Conservation (phyloP, 2,329 filamentous ascomycete genomes). For the Colletotrichum salicis region DNA sequence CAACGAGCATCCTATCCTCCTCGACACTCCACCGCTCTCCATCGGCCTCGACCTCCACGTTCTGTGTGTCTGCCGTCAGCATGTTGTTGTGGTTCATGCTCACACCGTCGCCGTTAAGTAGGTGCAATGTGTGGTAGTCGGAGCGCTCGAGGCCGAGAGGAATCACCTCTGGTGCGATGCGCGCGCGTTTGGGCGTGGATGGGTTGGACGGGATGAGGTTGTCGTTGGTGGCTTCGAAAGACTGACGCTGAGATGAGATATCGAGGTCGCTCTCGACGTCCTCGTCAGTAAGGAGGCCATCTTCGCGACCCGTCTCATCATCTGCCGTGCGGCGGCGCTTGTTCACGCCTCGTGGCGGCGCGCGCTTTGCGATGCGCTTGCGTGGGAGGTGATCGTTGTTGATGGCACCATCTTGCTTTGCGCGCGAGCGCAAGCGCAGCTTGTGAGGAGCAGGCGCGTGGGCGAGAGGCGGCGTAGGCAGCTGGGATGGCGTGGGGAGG, state of each 20-base stretch:
- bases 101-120: slow-evolving; percentile 42
- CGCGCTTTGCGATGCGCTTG: slow-evolving; percentile 64
- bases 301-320: slow-evolving; percentile 57
- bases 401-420: slow-evolving; percentile 40
- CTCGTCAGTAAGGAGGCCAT: slow-evolving; percentile 41
- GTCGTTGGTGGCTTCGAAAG: slow-evolving; percentile 33
- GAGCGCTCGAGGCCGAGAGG: slow-evolving; percentile 68
- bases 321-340: slow-evolving; percentile 63
- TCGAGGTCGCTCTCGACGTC: slow-evolving; percentile 52
- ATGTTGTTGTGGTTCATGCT: slow-evolving; percentile 38
- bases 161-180: slow-evolving; percentile 69
- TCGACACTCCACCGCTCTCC: slow-evolving; percentile 68
- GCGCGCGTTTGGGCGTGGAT: slow-evolving; percentile 68
- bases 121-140: slow-evolving; percentile 66
- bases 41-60: slow-evolving; percentile 56
- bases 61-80: slow-evolving; percentile 30
- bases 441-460: slow-evolving; percentile 63
- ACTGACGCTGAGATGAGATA: slow-evolving; percentile 38
- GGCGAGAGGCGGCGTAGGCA: slow-evolving; percentile 67
- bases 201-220: slow-evolving; percentile 46
- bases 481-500: slow-evolving; percentile 53
- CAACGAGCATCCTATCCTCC: slow-evolving; percentile 73
- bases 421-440: slow-evolving; percentile 64
- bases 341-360: slow-evolving; percentile 58
- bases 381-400: slow-evolving; percentile 47